Evolutionary conservation across 2,329 filamentous ascomycete genomes (phyloP).

Genomic region (Tympanopsis confertula): DNA sequence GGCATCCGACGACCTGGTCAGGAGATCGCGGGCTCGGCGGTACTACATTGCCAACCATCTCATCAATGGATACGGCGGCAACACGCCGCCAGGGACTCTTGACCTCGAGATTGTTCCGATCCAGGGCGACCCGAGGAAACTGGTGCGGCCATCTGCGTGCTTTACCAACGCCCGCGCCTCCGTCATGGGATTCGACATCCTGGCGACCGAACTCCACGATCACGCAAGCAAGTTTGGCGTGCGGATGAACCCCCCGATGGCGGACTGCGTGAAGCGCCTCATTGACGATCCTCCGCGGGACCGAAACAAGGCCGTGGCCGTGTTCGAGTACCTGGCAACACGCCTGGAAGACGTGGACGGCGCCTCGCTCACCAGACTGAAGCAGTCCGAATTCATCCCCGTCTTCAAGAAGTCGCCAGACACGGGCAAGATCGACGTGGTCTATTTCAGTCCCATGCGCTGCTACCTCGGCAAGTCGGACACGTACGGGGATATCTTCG

Average conservation of each 20-base stretch:
- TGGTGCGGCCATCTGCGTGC: constrained; percentile 66
- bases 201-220: constrained; percentile 63
- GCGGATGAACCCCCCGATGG: constrained; percentile 66
- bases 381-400: constrained; percentile 61
- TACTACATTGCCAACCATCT: constrained; percentile 78
- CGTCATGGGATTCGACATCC: constrained; percentile 69
- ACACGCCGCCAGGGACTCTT: constrained; percentile 39
- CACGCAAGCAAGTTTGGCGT: constrained; percentile 84
- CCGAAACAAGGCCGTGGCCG: constrained; percentile 49
- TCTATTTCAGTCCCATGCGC: constrained; percentile 55
- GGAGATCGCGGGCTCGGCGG: constrained; percentile 60
- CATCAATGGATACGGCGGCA: constrained; percentile 63
- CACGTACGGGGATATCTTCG: constrained; percentile 79
- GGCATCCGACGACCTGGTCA: constrained; percentile 40
- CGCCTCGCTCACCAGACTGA: constrained; percentile 45
- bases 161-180: constrained; percentile 71
- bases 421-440: constrained; percentile 26
- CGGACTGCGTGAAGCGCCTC: constrained; percentile 63
- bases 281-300: constrained; percentile 61
- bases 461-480: constrained; percentile 68
- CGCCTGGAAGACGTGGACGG: constrained; percentile 64
- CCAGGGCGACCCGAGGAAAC: constrained; percentile 47
- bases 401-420: constrained; percentile 32
- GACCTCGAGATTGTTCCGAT: constrained; percentile 60
- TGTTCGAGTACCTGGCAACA: constrained; percentile 77